Base-by-base conservation (phyloP, 306 rosid genomes). In the Astragalus membranaceus region DNA sequence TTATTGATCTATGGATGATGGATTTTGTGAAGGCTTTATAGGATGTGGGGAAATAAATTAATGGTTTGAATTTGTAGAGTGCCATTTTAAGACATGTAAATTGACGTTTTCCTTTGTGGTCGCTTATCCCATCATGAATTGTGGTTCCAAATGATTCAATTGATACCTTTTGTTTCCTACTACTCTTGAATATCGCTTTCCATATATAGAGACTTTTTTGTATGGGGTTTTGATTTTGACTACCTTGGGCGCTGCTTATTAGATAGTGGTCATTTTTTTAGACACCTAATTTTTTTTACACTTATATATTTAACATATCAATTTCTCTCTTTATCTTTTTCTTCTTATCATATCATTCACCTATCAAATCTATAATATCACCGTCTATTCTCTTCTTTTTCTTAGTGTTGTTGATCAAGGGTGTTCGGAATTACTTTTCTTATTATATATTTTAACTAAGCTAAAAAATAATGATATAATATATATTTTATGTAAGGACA, bases 91-190 rank as follows among this genome's bases (percentile, higher is more conserved):
- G 69, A 3, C 29, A 30, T 7, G 5, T 0, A 36, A 35, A 17
- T 20, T 54, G 54, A 44, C 9, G 47, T 3, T 43, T 53, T 8
- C 68, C 73, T 54, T 44, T 62, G 3, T 54, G 13, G 6, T 70
- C 73, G 73, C 70, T 13, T 83, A 5, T 67, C 73, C 73, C 32
- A 15, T 32, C 72, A 46, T 2, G 1, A n/a, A 13, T 2, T 5
- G 26, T 46, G 70, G 56, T 64, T 13, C 12, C 5, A 42, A 42
- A 42, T 42, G 11, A 39, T 7, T 39, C 10, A 39, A 39, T 6
- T 8, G 44, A 3, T 39, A 39, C 10, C 9, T 39, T 8, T 39
- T 1, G 44, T 10, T 39, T 39, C 0, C 5, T 46, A 14, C 50
- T 5, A 43, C 14, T 39, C 5, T 48, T 48, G 9, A 5, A 14